phyloP scores from a whole-genome alignment of 2,329 filamentous ascomycete genomes.

The Xylariaceae sp. region DNA sequence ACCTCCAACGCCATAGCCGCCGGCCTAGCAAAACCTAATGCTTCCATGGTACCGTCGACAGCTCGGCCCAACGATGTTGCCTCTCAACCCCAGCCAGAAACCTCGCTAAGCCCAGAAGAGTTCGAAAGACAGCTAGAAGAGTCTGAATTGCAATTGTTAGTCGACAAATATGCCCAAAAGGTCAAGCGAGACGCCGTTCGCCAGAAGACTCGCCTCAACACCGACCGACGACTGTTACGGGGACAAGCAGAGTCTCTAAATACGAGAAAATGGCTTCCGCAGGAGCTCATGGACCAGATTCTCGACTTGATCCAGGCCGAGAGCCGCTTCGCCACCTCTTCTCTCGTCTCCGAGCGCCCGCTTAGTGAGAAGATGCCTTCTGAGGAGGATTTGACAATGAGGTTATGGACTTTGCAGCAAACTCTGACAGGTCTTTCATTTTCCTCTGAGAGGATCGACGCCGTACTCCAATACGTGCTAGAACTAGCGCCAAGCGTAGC shows the following conservation, averaged over 20 bases:
- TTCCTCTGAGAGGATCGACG: conserved; percentile 64
- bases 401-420: conserved; percentile 84
- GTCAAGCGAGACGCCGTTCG: conserved; percentile 79
- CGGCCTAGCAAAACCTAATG: neutral
- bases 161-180: conserved; percentile 84
- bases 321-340: conserved; percentile 62
- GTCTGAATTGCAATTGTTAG: conserved; percentile 84
- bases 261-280: conserved; percentile 78
- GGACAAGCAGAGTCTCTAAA: conserved; percentile 77
- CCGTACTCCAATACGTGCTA: conserved; percentile 70
- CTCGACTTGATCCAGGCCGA: conserved; percentile 75
- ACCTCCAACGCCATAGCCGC: conserved; percentile 12
- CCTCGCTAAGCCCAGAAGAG: conserved; percentile 79
- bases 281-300: conserved; percentile 79
- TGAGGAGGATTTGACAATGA: conserved; percentile 80
- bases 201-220: conserved; percentile 79
- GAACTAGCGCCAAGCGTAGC: conserved; percentile 70
- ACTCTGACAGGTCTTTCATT: conserved; percentile 75
- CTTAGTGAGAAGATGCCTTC: conserved; percentile 60
- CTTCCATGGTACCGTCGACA: neutral
- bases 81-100: conserved; percentile 31
- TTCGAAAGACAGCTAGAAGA: conserved; percentile 89
- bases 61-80: conserved; percentile 18
- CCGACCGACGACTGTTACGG: conserved; percentile 82
- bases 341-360: conserved; percentile 53